A percentile compares a stretch with the other conserved stretches of the same genome.
phyloP scores from a whole-genome alignment of 2,329 filamentous ascomycete species.

The Alternaria brassicicola region DNA sequence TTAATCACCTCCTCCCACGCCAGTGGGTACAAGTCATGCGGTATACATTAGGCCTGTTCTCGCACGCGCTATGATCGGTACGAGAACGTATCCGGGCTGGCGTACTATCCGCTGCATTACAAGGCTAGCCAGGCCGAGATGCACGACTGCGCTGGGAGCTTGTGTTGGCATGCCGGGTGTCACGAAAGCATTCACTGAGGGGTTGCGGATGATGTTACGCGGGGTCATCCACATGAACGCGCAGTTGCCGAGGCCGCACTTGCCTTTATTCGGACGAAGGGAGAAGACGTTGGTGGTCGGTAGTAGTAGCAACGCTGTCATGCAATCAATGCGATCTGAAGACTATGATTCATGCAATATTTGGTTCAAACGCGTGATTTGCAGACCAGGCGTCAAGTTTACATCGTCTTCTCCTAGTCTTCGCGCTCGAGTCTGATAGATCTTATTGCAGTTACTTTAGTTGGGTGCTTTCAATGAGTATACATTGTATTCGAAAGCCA shows the following conservation, averaged over 20 bases:
- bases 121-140: slow-evolving; percentile 11
- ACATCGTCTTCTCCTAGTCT: not conserved
- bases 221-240: slow-evolving; percentile 11
- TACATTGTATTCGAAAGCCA: not conserved
- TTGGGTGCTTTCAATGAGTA: not conserved
- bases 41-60: slow-evolving; percentile 16
- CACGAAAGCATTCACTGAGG: slow-evolving; percentile 16
- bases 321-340: not conserved
- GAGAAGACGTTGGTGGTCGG: not conserved
- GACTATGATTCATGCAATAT: not conserved
- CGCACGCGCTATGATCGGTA: not conserved
- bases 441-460: not conserved
- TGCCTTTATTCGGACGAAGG: not conserved
- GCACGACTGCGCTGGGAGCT: slow-evolving; percentile 11
- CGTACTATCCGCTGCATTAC: slow-evolving; percentile 2
- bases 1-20: slow-evolving; percentile 7
- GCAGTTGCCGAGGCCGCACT: not conserved
- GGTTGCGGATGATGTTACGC: slow-evolving; percentile 32
- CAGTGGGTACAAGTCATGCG: slow-evolving; percentile 16
- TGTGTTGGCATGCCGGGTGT: slow-evolving; percentile 4
- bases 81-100: slow-evolving; percentile 14
- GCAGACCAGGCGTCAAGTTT: not conserved
- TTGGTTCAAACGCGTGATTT: not conserved
- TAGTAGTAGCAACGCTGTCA: not conserved
- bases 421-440: not conserved